These are phyloP conservation scores for Hsuehochloa calcarea DNA, from an alignment of 176 grass and related monocot genomes.

Conservation along the genomic window DNA sequence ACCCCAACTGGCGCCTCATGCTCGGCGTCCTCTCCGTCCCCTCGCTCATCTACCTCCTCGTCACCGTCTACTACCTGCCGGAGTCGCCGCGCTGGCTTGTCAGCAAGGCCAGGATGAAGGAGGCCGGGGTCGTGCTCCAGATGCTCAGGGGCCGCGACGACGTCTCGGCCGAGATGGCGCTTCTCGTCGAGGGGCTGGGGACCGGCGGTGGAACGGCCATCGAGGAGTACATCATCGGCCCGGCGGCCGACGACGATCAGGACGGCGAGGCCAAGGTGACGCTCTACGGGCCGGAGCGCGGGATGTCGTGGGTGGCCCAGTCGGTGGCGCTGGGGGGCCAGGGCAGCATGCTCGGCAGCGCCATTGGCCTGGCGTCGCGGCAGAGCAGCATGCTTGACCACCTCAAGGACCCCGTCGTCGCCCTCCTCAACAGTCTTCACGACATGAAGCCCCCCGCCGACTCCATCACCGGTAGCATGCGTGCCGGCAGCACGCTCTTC, in stretches of 20 bases:
- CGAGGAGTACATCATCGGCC: slow-evolving; percentile 73
- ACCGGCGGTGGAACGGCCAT: slow-evolving; percentile 50
- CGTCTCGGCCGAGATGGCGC: slow-evolving; percentile 75
- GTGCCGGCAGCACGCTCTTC: slow-evolving; percentile 36
- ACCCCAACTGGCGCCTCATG: slow-evolving; percentile 75
- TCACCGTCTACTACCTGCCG: slow-evolving; percentile 54
- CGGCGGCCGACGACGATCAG: background rate
- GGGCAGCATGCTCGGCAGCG: slow-evolving; percentile 54
- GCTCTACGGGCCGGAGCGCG: slow-evolving; percentile 49
- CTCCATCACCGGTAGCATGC: background rate
- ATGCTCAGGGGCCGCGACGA: slow-evolving; percentile 62
- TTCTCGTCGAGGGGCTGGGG: slow-evolving; percentile 69
- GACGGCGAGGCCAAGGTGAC: slow-evolving; percentile 4
- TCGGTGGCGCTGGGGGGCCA: slow-evolving; percentile 31
- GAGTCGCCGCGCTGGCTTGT: slow-evolving; percentile 88
- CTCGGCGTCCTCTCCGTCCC: slow-evolving; percentile 62
- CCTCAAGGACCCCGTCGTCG: slow-evolving; percentile 69
- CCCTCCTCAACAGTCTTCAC: slow-evolving; percentile 65
- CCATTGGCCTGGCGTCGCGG: slow-evolving; percentile 37
- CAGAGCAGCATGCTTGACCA: slow-evolving; percentile 67
- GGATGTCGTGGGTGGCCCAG: slow-evolving; percentile 59
- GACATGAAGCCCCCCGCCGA: background rate
- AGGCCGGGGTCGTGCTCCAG: slow-evolving; percentile 61
- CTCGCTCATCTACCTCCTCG: slow-evolving; percentile 46
- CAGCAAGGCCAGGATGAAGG: slow-evolving; percentile 75